These are phyloP conservation scores for Mucor lusitanicus DNA, from an alignment of 371 early-diverging fungal genomes.

Conservation along the genomic window DNA sequence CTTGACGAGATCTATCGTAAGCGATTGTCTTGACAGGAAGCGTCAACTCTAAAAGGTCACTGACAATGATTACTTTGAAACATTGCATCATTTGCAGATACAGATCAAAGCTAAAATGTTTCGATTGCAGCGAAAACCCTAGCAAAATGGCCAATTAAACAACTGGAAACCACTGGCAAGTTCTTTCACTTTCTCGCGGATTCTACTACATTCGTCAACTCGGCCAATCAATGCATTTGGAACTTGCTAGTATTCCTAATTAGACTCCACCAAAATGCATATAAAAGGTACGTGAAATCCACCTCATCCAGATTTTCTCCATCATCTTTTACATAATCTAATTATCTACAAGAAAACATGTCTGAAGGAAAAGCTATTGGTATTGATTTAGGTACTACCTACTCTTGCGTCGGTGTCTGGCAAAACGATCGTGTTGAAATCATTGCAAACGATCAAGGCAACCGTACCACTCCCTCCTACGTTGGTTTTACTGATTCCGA, in stretches of 20 bases:
- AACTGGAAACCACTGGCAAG: background rate
- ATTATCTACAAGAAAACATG: conserved; percentile 14
- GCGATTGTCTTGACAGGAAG: no score
- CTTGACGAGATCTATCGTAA: no score
- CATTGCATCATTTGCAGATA: no score
- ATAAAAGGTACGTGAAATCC: background rate
- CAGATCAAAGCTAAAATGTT: no score
- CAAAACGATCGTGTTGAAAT: conserved; percentile 96
- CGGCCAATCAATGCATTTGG: conserved; percentile 11
- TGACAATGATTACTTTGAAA: no score
- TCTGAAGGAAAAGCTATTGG: conserved; percentile 78
- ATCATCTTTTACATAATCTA: background rate
- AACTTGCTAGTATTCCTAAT: conserved; percentile 13
- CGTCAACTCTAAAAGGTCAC: no score
- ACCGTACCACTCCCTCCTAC: conserved; percentile 91
- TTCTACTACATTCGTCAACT: conserved; percentile 7
- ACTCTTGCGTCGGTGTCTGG: conserved; percentile 98
- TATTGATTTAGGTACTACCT: conserved; percentile 99
- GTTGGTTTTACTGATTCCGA: conserved; percentile 87
- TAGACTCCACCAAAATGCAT: background rate
- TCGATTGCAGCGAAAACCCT: no score
- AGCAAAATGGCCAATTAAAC: background rate
- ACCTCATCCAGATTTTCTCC: background rate
- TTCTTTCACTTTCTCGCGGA: conserved; percentile 17
- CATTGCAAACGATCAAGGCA: conserved; percentile 97